Evolutionary conservation across 257 asterid species (phyloP).

Genomic region (Primulina eburnea): DNA sequence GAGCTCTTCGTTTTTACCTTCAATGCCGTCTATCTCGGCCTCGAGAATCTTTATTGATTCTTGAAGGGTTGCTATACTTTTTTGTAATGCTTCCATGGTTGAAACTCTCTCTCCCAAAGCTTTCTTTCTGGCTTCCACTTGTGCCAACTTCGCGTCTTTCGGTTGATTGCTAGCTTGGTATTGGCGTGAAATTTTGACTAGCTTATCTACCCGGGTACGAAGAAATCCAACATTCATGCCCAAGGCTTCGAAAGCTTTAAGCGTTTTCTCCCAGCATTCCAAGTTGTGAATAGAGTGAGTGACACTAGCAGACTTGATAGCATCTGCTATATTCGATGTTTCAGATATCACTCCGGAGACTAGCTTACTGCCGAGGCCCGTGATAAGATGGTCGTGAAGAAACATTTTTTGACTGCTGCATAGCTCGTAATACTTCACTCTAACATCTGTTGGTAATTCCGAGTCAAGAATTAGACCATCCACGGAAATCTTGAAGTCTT

Average conservation of each 20-base stretch:
- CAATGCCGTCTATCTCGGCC: constrained; percentile 38
- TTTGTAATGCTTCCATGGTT: constrained; percentile 26
- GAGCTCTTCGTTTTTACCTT: constrained; percentile 29
- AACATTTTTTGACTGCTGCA: constrained; percentile 48
- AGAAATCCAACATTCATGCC: constrained; percentile 66
- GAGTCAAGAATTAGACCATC: constrained; percentile 50
- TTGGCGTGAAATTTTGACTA: constrained; percentile 33
- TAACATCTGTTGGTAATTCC: constrained; percentile 35
- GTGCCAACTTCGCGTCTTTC: constrained; percentile 27
- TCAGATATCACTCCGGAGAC: constrained; percentile 51
- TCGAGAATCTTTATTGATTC: constrained; percentile 23
- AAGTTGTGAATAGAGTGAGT: constrained; percentile 30
- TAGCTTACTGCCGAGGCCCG: constrained; percentile 49
- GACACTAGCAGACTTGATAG: constrained; percentile 39
- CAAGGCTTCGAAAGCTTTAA: constrained; percentile 53
- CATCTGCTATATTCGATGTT: constrained; percentile 50
- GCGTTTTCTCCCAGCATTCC: constrained; percentile 51
- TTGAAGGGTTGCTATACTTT: constrained; percentile 12
- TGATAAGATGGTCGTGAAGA: constrained; percentile 49
- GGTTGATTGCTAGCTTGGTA: constrained; percentile 19
- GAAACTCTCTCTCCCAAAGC: constrained; percentile 26
- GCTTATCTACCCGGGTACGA: constrained; percentile 35
- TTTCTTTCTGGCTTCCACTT: constrained; percentile 31
- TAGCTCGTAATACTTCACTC: constrained; percentile 48
- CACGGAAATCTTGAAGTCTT: constrained; percentile 46